Evolutionary conservation across 1,284 basidiomycete genomes (phyloP), one percentile per base, ranked within the genome.

Genomic region (Fistulinella cinereoalba): DNA sequence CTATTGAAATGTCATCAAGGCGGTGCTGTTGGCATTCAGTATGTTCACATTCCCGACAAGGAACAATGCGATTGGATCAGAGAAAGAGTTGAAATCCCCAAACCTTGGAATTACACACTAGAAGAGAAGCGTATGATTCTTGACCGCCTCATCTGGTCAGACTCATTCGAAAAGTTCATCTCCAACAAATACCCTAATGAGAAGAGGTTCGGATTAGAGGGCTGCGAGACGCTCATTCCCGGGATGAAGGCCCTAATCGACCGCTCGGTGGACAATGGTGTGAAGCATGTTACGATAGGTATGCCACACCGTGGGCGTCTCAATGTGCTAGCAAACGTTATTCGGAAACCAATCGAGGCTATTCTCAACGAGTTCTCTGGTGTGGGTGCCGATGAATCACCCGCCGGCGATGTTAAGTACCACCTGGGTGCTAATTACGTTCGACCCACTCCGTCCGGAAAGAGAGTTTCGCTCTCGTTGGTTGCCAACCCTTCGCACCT

Each of bases 221-320:
- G 97, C 52, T 97, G 94, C 70, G 97, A 99, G 73, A 83, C 93
- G 34, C 84, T 99, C 60, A 91, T 99, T 62, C 97, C 97, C 37
- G 97, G 97, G 61, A 97, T 99, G 93, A 99, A 99, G 76, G 93
- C 93, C 7, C 83, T 99, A 60, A 97, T 99, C 58, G 97, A 99
- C 71, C 88, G 94, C 51, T 95, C 95, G 16, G 97, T 99, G 61
- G 96, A 99, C 59, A 79, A 90, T 57, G 97, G 97, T 44, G 87
- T 97, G 60, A 94, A 95, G 71, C 85, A 92, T 62, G 87, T 99
- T 70, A 97, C 95, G 46, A 94, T 99, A 47, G 96, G 97, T 62
- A 99, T 99, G 97, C 95, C 97, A 31, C 97, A 99, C 75, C 92
- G 97, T 71, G 97, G 97, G 51, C 89, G 96, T 68, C 81, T 99